phyloP scores from a whole-genome alignment of 805 yeast genomes.

The Yamadazyma nakazawae region DNA sequence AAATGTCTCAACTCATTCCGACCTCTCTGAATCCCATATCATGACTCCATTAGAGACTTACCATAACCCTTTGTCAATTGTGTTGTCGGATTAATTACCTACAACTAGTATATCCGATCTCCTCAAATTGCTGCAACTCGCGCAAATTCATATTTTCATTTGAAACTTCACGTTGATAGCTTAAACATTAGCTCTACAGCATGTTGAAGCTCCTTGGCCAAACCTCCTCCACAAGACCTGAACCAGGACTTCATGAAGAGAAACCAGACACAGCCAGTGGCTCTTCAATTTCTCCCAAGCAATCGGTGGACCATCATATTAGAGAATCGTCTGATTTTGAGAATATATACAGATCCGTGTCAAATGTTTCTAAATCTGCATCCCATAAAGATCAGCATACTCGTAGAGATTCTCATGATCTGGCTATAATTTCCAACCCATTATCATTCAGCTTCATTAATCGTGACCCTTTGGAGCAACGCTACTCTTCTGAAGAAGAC shows the following conservation, averaged over 20 bases:
- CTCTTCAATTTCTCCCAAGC: neutral
- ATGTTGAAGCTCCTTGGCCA: neutral
- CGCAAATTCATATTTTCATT: neutral
- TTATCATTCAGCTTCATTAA: constrained; percentile 21
- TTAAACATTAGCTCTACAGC: neutral
- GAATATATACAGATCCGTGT: constrained; percentile 15
- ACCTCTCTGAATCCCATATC: no score
- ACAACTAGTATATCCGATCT: neutral
- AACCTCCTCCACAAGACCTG: neutral
- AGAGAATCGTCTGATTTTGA: constrained; percentile 10
- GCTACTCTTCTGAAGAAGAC: constrained; percentile 30
- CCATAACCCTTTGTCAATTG: no score
- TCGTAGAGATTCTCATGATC: neutral
- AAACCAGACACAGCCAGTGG: neutral
- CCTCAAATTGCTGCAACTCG: neutral
- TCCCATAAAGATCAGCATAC: neutral
- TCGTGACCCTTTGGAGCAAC: constrained; percentile 29
- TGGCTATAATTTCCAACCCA: constrained; percentile 22
- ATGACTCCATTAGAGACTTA: no score
- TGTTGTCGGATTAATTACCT: neutral
- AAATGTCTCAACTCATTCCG: no score
- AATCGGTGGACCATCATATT: neutral
- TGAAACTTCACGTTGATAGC: no score
- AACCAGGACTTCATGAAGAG: neutral
- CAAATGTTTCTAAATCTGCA: neutral